Base-by-base conservation (phyloP, 805 yeast species). In the Yarrowia keelungensis region DNA sequence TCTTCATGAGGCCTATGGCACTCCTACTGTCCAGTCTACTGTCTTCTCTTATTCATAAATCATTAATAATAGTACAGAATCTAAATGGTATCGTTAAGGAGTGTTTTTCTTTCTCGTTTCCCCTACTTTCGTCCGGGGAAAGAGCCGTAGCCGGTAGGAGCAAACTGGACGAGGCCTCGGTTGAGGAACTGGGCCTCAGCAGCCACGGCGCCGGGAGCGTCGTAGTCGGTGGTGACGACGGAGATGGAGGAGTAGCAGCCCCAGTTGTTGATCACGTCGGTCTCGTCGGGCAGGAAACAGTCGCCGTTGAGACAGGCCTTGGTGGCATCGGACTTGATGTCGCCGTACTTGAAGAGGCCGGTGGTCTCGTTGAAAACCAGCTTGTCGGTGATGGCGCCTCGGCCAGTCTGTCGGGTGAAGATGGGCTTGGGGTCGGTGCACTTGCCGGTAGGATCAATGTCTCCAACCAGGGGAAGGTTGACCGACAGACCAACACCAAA, bases 341-440 rank as follows among this genome's bases (percentile, higher is more conserved):
- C 56, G 3, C 67, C 67, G 56, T 62, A 62, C n/a, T 10, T 19
- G 56, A 62, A 62, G 1, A 62, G 56, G 9, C 67, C 67, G 26
- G 67, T 62, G 15, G 54, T 47, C 45, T 62, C 47, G 67, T 62
- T 62, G 56, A 22, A 62, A 7, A 47, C 56, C 14, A 62, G 56
- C 47, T 62, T 62, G 56, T 62, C 47, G 22, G 67, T 62, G 46
- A 39, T 49, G 11, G 67, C 67, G 0, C 47, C 67, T 49, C 56
- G 43, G 54, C 67, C 67, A 15, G 46, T 62, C 39, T 62, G 67
- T 47, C 67, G 67, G n/a, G 67, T 62, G 56, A 62, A 62, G 32
- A 62, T 49, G 26, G 67, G 67, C 67, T 62, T 62, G 54, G 67
- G 67, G 38, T 62, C 39, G 8, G n/a, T 39, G 47, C 67, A 62